These are phyloP conservation scores for Phytophthora uliginosa DNA, from an alignment of 352 stramenopile species.

Conservation along the genomic window DNA sequence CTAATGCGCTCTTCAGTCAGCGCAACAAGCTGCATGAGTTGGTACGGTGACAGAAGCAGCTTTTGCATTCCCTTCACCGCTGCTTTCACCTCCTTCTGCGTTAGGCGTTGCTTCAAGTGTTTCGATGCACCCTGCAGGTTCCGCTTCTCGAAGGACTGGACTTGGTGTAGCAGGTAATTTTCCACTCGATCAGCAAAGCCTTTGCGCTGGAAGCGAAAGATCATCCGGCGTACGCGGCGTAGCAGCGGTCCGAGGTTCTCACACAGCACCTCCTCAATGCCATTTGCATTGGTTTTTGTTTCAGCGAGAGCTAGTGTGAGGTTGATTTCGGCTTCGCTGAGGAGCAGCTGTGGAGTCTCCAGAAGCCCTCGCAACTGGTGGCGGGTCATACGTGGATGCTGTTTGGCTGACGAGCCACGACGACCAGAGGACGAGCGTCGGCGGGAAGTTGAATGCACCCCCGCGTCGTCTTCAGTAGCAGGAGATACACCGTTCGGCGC, in stretches of 20 bases:
- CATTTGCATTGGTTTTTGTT: slow-evolving; percentile 31
- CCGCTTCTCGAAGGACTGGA: slow-evolving; percentile 59
- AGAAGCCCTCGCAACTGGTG: slow-evolving; percentile 59
- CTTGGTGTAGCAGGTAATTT: slow-evolving; percentile 60
- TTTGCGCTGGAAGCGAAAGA: slow-evolving; percentile 72
- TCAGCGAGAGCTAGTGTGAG: slow-evolving; percentile 55
- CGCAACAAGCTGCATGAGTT: slow-evolving; percentile 51
- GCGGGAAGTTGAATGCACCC: slow-evolving; percentile 3
- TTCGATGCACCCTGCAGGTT: slow-evolving; percentile 53
- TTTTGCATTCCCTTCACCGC: slow-evolving; percentile 67
- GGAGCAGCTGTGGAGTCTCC: slow-evolving; percentile 61
- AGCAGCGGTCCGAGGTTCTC: slow-evolving; percentile 50
- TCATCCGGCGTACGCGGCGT: slow-evolving; percentile 53
- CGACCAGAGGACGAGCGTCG: slow-evolving; percentile 6
- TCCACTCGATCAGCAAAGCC: slow-evolving; percentile 51
- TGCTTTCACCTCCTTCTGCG: slow-evolving; percentile 50
- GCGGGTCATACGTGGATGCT: slow-evolving; percentile 42
- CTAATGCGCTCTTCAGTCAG: slow-evolving; percentile 32
- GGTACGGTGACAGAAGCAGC: slow-evolving; percentile 59
- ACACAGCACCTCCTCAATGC: slow-evolving; percentile 43
- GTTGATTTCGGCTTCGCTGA: slow-evolving; percentile 72
- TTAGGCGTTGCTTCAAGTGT: slow-evolving; percentile 61
- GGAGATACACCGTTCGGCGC: background rate
- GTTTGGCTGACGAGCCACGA: slow-evolving; percentile 22
- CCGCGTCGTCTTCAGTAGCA: slow-evolving; percentile 7